Evolutionary conservation across 2,329 filamentous ascomycete species (phyloP).

Genomic region (Clonostachys sp.): DNA sequence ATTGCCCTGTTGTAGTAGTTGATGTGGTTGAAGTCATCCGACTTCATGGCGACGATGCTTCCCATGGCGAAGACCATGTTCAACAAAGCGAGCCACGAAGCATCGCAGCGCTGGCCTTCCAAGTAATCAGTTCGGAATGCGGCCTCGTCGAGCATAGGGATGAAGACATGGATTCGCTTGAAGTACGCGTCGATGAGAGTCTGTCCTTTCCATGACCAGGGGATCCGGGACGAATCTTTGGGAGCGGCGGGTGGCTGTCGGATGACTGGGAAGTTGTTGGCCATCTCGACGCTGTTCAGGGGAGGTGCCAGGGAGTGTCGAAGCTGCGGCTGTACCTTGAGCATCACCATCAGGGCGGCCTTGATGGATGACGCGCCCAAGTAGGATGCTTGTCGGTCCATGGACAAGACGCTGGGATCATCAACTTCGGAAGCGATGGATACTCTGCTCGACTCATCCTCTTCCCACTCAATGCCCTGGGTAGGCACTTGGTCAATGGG

Average conservation of each 20-base stretch:
- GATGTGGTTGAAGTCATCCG: slow-evolving; percentile 62
- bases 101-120: slow-evolving; percentile 50
- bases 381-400: slow-evolving; percentile 60
- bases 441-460: slow-evolving; percentile 50
- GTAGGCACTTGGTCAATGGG: slow-evolving; percentile 66
- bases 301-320: slow-evolving; percentile 38
- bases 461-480: slow-evolving; percentile 62
- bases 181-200: slow-evolving; percentile 73
- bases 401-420: slow-evolving; percentile 39
- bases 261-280: slow-evolving; percentile 36
- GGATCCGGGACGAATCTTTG: slow-evolving; percentile 43
- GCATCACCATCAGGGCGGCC: slow-evolving; percentile 68
- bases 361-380: slow-evolving; percentile 72
- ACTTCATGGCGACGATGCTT: slow-evolving; percentile 62
- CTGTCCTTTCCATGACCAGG: slow-evolving; percentile 62
- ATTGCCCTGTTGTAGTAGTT: slow-evolving; percentile 66
- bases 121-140: slow-evolving; percentile 63
- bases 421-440: slow-evolving; percentile 61
- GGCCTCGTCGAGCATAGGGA: slow-evolving; percentile 70
- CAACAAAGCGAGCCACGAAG: slow-evolving; percentile 66
- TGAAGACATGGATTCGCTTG: slow-evolving; percentile 65
- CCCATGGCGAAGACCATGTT: slow-evolving; percentile 77
- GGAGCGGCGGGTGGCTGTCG: slow-evolving; percentile 34
- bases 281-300: slow-evolving; percentile 39
- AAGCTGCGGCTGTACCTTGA: slow-evolving; percentile 46